These are phyloP conservation scores for Alternaria conjuncta DNA, from an alignment of 2,329 filamentous ascomycete species.

Conservation along the genomic window DNA sequence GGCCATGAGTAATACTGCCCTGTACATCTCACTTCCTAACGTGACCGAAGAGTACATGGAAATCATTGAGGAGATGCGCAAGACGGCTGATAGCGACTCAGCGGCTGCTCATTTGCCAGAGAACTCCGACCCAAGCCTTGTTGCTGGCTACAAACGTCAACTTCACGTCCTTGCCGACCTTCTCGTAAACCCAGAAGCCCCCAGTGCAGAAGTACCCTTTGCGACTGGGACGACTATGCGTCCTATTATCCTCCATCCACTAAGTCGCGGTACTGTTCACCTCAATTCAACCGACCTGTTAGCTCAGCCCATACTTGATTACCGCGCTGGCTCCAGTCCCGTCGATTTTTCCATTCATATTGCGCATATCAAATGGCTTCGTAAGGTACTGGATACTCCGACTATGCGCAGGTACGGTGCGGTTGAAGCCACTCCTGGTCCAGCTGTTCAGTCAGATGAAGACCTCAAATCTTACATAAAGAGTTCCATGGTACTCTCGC, in stretches of 20 bases:
- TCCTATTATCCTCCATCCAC: conserved; percentile 13
- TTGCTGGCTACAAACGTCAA: conserved; percentile 10
- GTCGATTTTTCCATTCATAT: conserved; percentile 24
- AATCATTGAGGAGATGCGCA: conserved; percentile 2
- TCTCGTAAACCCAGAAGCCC: conserved; percentile 2
- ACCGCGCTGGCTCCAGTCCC: conserved; percentile 35
- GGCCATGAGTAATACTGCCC: conserved; percentile 4
- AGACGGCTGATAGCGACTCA: background rate
- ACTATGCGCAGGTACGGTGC: conserved; percentile 5
- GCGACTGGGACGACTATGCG: conserved; percentile 4
- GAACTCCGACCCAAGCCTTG: conserved; percentile 2
- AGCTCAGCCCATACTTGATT: conserved; percentile 34
- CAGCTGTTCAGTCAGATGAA: conserved; percentile 2
- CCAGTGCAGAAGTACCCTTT: conserved; percentile 9
- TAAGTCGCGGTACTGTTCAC: conserved; percentile 30
- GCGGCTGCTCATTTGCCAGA: conserved; percentile 1
- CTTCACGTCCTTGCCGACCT: conserved; percentile 4
- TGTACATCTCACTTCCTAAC: conserved; percentile 9
- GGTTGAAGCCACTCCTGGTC: conserved; percentile 3
- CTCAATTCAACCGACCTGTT: conserved; percentile 25
- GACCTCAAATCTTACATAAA: conserved; percentile 2
- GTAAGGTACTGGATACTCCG: conserved; percentile 1
- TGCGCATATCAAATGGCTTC: conserved; percentile 4
- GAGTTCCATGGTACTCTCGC: conserved; percentile 1
- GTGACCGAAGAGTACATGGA: background rate